These are phyloP conservation scores for Fusarium sp. DNA, from an alignment of 2,329 filamentous ascomycete species.

Conservation along the genomic window DNA sequence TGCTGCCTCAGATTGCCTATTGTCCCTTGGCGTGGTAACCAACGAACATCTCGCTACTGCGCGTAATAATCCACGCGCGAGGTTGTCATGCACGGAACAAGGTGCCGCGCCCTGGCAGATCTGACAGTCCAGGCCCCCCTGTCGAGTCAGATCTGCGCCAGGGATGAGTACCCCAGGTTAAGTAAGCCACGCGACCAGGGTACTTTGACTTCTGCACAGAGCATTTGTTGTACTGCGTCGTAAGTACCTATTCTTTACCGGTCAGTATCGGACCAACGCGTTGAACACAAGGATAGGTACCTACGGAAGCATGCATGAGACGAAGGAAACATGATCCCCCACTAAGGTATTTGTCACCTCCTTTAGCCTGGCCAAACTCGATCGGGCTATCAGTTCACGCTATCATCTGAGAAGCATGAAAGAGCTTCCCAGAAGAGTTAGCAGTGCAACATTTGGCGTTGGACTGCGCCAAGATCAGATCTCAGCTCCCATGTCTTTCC, in stretches of 20 bases:
- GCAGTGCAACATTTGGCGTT: conserved; percentile 1
- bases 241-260: not conserved
- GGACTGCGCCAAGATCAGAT: conserved; percentile 2
- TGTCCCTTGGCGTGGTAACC: not conserved
- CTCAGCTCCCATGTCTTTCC: conserved; percentile 8
- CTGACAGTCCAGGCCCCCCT: conserved; percentile 37
- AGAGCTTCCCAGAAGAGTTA: conserved; percentile 29
- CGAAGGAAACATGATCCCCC: conserved; percentile 10
- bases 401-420: conserved; percentile 39
- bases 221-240: not conserved
- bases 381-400: conserved; percentile 32
- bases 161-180: conserved; percentile 22
- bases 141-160: conserved; percentile 31
- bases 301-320: not conserved
- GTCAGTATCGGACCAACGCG: not conserved
- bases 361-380: conserved; percentile 9
- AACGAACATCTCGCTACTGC: not conserved
- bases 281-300: not conserved
- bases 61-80: not conserved
- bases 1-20: not conserved
- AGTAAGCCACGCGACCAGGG: conserved; percentile 12
- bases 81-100: conserved; percentile 25
- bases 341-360: conserved; percentile 23
- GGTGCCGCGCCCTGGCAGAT: conserved; percentile 32
- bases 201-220: not conserved